Evolutionary conservation across 2,329 filamentous ascomycete species (phyloP).

Genomic region (Stagonosporopsis rhizophila): DNA sequence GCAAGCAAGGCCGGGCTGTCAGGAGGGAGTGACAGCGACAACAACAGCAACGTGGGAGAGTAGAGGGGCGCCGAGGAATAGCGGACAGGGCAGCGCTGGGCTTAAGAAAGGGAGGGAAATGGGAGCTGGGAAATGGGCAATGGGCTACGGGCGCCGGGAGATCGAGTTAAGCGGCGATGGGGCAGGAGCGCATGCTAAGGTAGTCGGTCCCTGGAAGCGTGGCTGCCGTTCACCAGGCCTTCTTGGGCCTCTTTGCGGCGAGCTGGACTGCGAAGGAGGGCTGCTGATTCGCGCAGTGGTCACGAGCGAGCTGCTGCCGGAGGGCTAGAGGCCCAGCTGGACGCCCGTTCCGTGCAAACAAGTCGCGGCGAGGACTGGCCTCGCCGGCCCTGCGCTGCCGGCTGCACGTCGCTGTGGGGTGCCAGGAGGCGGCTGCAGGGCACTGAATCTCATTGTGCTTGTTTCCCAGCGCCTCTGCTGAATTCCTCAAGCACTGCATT

Average conservation of each 20-base stretch:
- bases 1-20: conserved; percentile 15
- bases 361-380: conserved; percentile 18
- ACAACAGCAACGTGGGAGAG: conserved; percentile 8
- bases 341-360: conserved; percentile 5
- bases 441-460: conserved; percentile 5
- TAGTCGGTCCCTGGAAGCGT: conserved; percentile 15
- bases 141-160: conserved; percentile 1
- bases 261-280: conserved; percentile 3
- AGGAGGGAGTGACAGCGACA: conserved; percentile 4
- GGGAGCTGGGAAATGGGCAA: neutral
- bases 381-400: conserved; percentile 19
- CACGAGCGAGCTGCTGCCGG: conserved; percentile 7
- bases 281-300: conserved; percentile 15
- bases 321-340: conserved; percentile 8
- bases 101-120: conserved; percentile 19
- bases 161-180: conserved; percentile 18
- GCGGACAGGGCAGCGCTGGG: conserved; percentile 4
- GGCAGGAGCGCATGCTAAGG: conserved; percentile 13
- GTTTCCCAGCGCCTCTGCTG: neutral
- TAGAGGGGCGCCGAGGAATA: conserved; percentile 7
- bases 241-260: neutral
- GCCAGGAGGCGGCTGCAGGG: conserved; percentile 14
- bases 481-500: neutral
- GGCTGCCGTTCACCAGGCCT: conserved; percentile 16
- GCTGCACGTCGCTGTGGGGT: conserved; percentile 32